Evolutionary conservation across 495 filamentous ascomycete genomes (phyloP), one percentile per base, ranked within the genome.

Genomic region (Penicillium atrosanguineum): DNA sequence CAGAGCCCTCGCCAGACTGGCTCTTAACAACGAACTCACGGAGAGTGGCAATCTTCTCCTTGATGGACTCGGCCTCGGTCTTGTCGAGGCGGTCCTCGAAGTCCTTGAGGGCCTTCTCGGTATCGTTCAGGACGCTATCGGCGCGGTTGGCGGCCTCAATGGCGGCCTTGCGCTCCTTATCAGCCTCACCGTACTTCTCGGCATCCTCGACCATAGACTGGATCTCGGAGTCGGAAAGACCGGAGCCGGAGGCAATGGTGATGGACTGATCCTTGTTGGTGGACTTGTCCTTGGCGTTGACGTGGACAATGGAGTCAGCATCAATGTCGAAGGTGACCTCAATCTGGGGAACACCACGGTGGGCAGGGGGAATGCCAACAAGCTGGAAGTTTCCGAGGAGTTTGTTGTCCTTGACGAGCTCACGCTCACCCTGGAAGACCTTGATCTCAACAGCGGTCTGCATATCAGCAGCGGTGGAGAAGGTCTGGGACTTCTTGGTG

Each of bases 321-420:
- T 98, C 94, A 68, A 98, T 98, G 78, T 98, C 94, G 79, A 98
- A 98, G 63, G 94, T 96, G 60, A 98, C 94, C 83, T 98, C 94
- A 52, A 98, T 81, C 74, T 98, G 94, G 56, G 94, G 94, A 46
- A 97, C 91, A 79, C 94, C 94, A 74, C 94, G 91, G 82, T 95
- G 92, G 48, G 94, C 94, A 49, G 94, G 94, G 31, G 94, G 94
- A 57, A 98, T 97, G 52, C 94, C 94, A 65, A 96, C 91, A 55
- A 98, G 88, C 83, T 98, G 94, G 89, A 98, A 98, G 89, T 98
- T 97, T 36, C 94, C 94, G 18, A 98, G 85, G 53, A 98, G 79
- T 83, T 98, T 98, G 87, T 98, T 98, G 81, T 98, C 94, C 69
- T 86, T 86, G 68, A 98, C 94, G 50, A 98, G 89, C 79, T 98